Percentiles rank a stretch among this genome's conserved stretches.
Conservation (phyloP, 345 rosid species). For the Ailanthus altissimus region DNA sequence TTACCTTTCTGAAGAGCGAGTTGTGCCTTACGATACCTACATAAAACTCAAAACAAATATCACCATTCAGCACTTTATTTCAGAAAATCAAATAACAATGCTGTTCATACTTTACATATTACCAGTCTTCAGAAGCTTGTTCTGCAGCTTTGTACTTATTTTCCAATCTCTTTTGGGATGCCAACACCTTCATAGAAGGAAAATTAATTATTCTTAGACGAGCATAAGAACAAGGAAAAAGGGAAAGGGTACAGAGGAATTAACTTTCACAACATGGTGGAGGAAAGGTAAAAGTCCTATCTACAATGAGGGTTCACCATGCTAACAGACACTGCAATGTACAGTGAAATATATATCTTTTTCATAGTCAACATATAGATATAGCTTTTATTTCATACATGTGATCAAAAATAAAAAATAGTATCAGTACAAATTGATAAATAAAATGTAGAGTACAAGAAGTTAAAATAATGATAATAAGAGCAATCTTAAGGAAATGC, state of each 20-base stretch:
- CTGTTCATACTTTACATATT: slow-evolving; percentile 14
- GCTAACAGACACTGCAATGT: background rate
- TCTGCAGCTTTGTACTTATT: slow-evolving; percentile 72
- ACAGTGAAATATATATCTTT: background rate
- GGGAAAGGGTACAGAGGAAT: slow-evolving; percentile 7
- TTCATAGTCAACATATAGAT: background rate
- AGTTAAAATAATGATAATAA: background rate
- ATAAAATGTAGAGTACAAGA: background rate
- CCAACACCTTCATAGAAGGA: slow-evolving; percentile 53
- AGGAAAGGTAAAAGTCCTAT: background rate
- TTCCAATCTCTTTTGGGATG: slow-evolving; percentile 75
- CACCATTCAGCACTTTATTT: background rate
- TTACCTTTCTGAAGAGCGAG: slow-evolving; percentile 79
- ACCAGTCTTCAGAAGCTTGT: slow-evolving; percentile 79
- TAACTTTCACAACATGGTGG: background rate
- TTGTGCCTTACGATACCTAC: slow-evolving; percentile 79
- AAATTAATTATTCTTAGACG: slow-evolving; percentile 6
- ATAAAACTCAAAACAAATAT: slow-evolving; percentile 10
- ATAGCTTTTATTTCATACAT: background rate
- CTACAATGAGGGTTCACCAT: background rate
- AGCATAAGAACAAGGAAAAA: background rate
- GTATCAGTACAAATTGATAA: background rate
- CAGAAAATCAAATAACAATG: slow-evolving; percentile 5
- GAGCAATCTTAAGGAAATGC: background rate
- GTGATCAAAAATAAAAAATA: background rate